Evolutionary conservation across 1,284 basidiomycete genomes (phyloP).

Genomic region (Sutorius eximius): DNA sequence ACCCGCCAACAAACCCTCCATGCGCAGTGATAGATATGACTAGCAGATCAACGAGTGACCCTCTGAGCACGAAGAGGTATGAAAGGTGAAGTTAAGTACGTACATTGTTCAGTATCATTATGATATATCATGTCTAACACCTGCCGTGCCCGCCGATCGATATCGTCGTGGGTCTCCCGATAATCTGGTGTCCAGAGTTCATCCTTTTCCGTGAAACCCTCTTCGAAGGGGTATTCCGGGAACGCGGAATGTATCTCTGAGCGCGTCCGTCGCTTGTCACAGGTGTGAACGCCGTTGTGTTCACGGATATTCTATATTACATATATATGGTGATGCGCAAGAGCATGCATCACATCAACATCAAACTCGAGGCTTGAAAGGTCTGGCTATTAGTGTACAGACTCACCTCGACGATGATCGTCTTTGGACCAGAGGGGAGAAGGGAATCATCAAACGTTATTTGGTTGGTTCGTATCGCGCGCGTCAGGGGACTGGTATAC

Average conservation of each 20-base stretch:
- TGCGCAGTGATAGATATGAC: conserved; percentile 68
- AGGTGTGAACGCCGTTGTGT: conserved; percentile 69
- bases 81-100: not conserved
- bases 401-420: conserved; percentile 54
- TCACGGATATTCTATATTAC: conserved; percentile 61
- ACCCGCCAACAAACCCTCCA: conserved; percentile 57
- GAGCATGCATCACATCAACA: not conserved
- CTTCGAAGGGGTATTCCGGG: conserved; percentile 64
- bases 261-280: conserved; percentile 62
- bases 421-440: conserved; percentile 26
- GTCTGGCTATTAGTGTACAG: not conserved
- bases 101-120: conserved; percentile 50
- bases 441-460: conserved; percentile 57
- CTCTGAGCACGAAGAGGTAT: not conserved
- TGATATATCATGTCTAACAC: conserved; percentile 69
- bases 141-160: conserved; percentile 50
- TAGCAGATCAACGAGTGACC: conserved; percentile 22
- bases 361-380: not conserved
- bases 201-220: conserved; percentile 71
- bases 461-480: conserved; percentile 69
- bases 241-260: conserved; percentile 57
- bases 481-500: conserved; percentile 72
- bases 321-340: not conserved
- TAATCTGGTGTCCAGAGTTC: conserved; percentile 63
- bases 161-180: conserved; percentile 62